A percentile compares a stretch with the other conserved stretches of the same genome.
Evolutionary conservation across 495 filamentous ascomycete species (phyloP).

Genomic region (Talaromyces stipitatus): DNA sequence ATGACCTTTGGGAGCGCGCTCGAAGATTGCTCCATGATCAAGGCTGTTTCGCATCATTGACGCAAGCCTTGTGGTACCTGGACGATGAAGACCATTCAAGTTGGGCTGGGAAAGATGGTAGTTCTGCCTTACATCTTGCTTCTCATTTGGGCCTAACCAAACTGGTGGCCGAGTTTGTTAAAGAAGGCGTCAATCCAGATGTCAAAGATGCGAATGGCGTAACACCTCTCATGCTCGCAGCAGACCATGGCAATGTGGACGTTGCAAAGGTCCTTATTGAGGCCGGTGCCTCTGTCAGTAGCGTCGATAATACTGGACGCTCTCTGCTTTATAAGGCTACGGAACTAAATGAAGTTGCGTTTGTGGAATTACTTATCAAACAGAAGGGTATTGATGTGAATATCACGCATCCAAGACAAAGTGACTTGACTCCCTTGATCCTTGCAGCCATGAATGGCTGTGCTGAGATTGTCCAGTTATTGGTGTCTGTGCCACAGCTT

Average conservation of each 20-base stretch:
- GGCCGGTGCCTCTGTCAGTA: conserved; percentile 17
- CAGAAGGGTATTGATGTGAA: not conserved
- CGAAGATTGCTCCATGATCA: conserved; percentile 5
- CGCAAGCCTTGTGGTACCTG: not conserved
- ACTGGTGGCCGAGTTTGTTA: not conserved
- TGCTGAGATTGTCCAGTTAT: not conserved
- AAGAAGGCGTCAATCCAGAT: not conserved
- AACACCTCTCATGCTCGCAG: conserved; percentile 17
- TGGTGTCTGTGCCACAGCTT: not conserved
- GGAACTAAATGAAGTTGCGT: conserved; percentile 11
- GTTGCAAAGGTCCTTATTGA: conserved; percentile 16
- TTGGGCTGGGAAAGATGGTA: not conserved
- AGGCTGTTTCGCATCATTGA: not conserved
- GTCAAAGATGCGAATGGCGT: conserved; percentile 7
- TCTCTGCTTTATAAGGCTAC: conserved; percentile 17
- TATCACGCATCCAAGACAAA: not conserved
- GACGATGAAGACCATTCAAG: not conserved
- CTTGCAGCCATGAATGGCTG: not conserved
- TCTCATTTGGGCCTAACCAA: conserved; percentile 11
- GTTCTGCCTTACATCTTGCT: conserved; percentile 10
- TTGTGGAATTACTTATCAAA: conserved; percentile 15
- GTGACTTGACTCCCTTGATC: not conserved
- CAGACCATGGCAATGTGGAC: conserved; percentile 8
- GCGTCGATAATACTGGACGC: conserved; percentile 7
- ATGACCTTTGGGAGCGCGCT: not conserved